phyloP scores from a whole-genome alignment of 768 basidiomycete genomes.

The Suillus subluteus region DNA sequence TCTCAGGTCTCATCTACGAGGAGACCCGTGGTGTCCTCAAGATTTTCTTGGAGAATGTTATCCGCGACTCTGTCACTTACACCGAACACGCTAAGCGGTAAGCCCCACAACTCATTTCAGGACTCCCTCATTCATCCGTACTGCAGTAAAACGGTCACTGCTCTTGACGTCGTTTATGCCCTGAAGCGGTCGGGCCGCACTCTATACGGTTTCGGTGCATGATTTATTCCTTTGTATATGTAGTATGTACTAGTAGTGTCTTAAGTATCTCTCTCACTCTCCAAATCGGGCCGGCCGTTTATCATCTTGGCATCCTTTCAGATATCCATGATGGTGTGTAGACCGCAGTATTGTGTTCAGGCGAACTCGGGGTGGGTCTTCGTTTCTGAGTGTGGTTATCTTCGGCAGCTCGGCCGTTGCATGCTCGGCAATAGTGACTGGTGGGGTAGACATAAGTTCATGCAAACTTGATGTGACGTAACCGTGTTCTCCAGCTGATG shows the following conservation, averaged over 20 bases:
- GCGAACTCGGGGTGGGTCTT: not conserved
- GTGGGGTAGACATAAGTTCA: constrained; percentile 7
- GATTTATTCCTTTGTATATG: constrained; percentile 22
- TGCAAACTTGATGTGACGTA: constrained; percentile 9
- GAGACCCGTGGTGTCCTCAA: constrained; percentile 94
- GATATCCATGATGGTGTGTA: not conserved
- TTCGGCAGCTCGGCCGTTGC: constrained; percentile 7
- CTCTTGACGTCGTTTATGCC: constrained; percentile 81
- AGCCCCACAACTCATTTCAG: not conserved
- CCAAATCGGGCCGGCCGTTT: not conserved
- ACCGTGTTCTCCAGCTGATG: constrained; percentile 47
- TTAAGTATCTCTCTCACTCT: not conserved
- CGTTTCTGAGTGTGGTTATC: not conserved
- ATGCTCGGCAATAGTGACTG: constrained; percentile 2
- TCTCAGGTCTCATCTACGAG: constrained; percentile 87
- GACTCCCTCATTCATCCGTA: constrained; percentile 15
- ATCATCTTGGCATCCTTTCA: not conserved
- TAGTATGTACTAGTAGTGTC: constrained; percentile 1
- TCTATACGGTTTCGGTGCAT: constrained; percentile 83
- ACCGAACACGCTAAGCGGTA: constrained; percentile 88
- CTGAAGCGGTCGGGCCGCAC: constrained; percentile 80
- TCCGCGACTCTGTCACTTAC: constrained; percentile 91
- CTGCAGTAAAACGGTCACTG: constrained; percentile 78
- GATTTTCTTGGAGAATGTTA: constrained; percentile 87
- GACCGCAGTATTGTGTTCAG: not conserved